Base-by-base conservation (phyloP, 2,329 filamentous ascomycete genomes). In the Fusarium siculi region DNA sequence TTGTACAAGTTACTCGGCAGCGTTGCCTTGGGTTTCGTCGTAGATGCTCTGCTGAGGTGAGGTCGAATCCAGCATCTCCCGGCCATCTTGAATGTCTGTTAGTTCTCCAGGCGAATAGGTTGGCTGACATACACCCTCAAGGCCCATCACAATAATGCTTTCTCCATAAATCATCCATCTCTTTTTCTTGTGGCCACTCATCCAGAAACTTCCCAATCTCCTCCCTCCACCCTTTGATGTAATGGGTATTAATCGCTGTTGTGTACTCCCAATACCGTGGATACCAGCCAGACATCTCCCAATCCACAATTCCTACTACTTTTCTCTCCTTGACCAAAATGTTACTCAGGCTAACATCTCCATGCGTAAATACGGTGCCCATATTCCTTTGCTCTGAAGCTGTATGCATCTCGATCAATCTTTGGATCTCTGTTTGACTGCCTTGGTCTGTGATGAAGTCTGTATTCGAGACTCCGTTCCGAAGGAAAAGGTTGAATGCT, bases 201-300 rank as follows among this genome's bases (percentile, higher is more conserved):
- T 32, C 46, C 5, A 49, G 21, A 7, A 49, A 49, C 5, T n/a
- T 49, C 28, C 28, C 28, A 18, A 49, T 32, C 7, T 49, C 46
- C 28, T 49, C 46, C 15, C 28, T 49, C 46, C 28, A 49, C 28
- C 46, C 46, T 49, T 32, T 32, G 28, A 49, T 49, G 28, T 49
- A 49, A 32, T 49, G 28, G 5, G 46, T n/a, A 49, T 49, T 49
- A 9, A 49, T 49, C 15, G 46, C 46, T 3, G 46, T 32, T 4
- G 28, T 49, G 46, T 49, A 49, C 28, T 49, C 46, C 46, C 46
- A 49, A 3, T 32, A 49, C 28, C 21, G 7, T 0, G 46, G 46
- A 32, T 49, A 49, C 46, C 46, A 49, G 28, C 46, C 46, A 49
- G 46, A 16, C 46, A 49, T 49, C 4, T 49, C 46, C 46, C 28